Percentiles rank a stretch among this genome's conserved stretches.
Conservation (phyloP, 202 grass and related monocot genomes). For the Cymbopogon flexuosus region DNA sequence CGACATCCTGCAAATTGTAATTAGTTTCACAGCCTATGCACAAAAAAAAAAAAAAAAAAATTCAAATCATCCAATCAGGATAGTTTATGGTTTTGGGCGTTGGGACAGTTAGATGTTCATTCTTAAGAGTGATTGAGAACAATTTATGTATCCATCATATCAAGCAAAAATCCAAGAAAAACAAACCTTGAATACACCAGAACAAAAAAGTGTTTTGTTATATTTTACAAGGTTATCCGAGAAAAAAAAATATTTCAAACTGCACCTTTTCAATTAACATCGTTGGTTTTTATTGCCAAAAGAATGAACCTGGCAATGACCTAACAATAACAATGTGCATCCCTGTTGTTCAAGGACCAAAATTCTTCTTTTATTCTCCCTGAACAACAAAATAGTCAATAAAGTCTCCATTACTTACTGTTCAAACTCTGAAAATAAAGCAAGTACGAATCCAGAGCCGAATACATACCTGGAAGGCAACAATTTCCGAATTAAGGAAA, state of each 20-base stretch:
- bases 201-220: neutral
- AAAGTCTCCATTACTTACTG: neutral
- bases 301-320: neutral
- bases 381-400: neutral
- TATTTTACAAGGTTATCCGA: neutral
- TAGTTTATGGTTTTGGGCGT: neutral
- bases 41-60: neutral
- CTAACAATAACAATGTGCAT: neutral
- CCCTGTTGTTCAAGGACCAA: neutral
- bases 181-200: neutral
- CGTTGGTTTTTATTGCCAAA: neutral
- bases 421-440: neutral
- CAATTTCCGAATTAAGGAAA: slow-evolving; percentile 15
- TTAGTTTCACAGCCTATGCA: neutral
- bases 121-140: neutral
- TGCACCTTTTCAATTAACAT: neutral
- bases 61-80: neutral
- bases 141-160: neutral
- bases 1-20: slow-evolving; percentile 11
- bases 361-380: neutral
- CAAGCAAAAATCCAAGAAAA: neutral
- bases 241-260: neutral
- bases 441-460: slow-evolving; percentile 15
- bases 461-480: slow-evolving; percentile 33
- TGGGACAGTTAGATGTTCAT: neutral